A percentile compares a stretch with the other conserved stretches of the same genome.
Conservation (phyloP, 179 eudicot species). For the Heliamphora pulchella region DNA sequence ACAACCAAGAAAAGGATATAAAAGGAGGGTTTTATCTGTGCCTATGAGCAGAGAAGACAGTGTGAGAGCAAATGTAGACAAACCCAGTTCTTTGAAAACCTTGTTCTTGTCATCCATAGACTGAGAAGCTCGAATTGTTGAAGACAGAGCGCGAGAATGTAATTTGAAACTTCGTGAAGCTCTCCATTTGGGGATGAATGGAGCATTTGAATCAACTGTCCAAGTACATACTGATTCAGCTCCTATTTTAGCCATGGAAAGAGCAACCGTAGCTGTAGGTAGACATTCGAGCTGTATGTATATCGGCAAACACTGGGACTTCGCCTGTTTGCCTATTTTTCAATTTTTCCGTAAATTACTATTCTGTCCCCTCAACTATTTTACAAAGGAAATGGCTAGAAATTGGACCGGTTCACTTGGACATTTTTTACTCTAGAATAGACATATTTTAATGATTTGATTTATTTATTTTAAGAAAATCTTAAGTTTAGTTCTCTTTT, state of each 20-base stretch:
- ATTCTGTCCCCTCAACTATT: too few relatives aligned
- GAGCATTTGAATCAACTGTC: slow-evolving; percentile 20
- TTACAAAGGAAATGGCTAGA: too few relatives aligned
- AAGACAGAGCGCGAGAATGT: slow-evolving; percentile 10
- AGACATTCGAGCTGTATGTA: background rate
- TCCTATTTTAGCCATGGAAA: slow-evolving; percentile 23
- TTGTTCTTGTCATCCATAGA: slow-evolving; percentile 49
- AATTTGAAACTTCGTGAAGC: slow-evolving; percentile 19
- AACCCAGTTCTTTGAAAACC: slow-evolving; percentile 62
- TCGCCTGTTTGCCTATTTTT: too few relatives aligned
- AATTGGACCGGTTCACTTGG: too few relatives aligned
- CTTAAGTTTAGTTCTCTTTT: too few relatives aligned
- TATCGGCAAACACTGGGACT: too few relatives aligned
- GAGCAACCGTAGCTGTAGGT: background rate
- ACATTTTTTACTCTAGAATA: too few relatives aligned
- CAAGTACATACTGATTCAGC: slow-evolving; percentile 16
- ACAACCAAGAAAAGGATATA: background rate
- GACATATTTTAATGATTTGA: too few relatives aligned
- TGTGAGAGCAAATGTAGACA: slow-evolving; percentile 16
- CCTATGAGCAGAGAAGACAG: background rate
- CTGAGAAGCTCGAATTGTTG: slow-evolving; percentile 51
- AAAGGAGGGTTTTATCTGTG: background rate
- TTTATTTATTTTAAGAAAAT: too few relatives aligned
- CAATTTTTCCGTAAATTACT: too few relatives aligned
- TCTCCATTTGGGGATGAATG: slow-evolving; percentile 24